Percentiles rank a stretch among this genome's conserved stretches.
These are phyloP conservation scores for Magnolia changhungtana DNA, from an alignment of 164 flowering plant genomes.

Conservation along the genomic window DNA sequence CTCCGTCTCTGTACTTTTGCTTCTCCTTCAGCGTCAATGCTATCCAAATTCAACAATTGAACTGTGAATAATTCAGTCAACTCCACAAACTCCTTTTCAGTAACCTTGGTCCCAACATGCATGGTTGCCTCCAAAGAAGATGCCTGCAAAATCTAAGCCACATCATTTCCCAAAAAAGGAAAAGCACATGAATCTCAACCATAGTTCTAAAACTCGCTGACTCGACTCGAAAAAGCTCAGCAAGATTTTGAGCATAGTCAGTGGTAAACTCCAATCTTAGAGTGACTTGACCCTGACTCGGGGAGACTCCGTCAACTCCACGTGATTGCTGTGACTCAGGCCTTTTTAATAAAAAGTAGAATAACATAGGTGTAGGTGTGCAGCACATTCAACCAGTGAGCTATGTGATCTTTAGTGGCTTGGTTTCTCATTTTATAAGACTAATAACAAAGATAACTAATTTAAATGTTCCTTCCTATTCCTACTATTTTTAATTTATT, in stretches of 20 bases:
- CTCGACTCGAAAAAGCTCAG: slow-evolving; percentile 39
- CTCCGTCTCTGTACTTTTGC: slow-evolving; percentile 59
- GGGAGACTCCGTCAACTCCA: slow-evolving; percentile 23
- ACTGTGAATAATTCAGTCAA: slow-evolving; percentile 62
- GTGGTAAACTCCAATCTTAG: slow-evolving; percentile 26
- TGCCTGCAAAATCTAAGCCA: slow-evolving; percentile 29
- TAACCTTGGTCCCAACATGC: slow-evolving; percentile 46
- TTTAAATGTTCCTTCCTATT: no score
- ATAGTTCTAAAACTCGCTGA: neutral
- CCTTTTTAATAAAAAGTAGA: no score
- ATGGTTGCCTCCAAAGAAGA: slow-evolving; percentile 44
- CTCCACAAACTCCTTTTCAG: slow-evolving; percentile 47
- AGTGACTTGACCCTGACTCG: slow-evolving; percentile 46
- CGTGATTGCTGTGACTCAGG: neutral
- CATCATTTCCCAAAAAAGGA: neutral
- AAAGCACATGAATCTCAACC: no score
- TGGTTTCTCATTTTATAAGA: no score
- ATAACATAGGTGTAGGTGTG: no score
- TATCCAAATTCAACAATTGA: slow-evolving; percentile 63
- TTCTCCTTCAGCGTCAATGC: slow-evolving; percentile 80
- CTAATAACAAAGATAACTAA: no score
- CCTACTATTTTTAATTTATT: no score
- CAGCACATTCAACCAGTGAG: no score
- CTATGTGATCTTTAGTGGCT: no score
- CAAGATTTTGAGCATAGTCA: slow-evolving; percentile 55